Evolutionary conservation across 2,329 filamentous ascomycete species (phyloP), one percentile per base, ranked within the genome.

Genomic region (Pleochaeta shiraiana): DNA sequence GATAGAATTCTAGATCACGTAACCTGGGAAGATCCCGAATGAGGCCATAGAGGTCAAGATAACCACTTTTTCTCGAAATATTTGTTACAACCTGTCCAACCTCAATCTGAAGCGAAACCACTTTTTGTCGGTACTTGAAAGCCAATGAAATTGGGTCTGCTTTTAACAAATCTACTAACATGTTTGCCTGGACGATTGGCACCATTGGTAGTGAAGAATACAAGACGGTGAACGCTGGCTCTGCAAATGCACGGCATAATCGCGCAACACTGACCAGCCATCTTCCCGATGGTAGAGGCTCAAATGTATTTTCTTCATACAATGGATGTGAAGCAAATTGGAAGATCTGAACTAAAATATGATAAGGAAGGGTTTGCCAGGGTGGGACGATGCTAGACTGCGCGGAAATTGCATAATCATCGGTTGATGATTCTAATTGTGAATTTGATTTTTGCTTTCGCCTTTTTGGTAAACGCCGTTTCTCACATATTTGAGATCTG

Each of bases 221-320:
- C 4, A 95, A 77, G 0, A 82, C 85, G 4, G 83, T 83, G 63
- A 93, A 74, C 1, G 87, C 87, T 4, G 89, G 86, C 69, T 90
- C 88, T 0, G 81, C 76, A 65, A 91, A 89, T 1, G 78, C 73
- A 63, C 78, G 81, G 68, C 85, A 91, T 19, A 83, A 75, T 1
- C 79, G 77, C 39, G 86, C 83, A 55, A 81, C 76, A n/a, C 78
- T 76, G 11, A 86, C 74, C 6, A 95, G 79, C 86, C 86, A 90
- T 69, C 78, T 69, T 19, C 79, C 77, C 14, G 77, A 78, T 0
- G 71, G 59, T 4, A 75, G 74, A 24, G 77, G 75, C 34, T 72
- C 73, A 67, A 75, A 75, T 62, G 70, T 77, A 76, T 71, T 76
- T 69, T 74, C 76, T 70, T 77, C 74, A 62, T 79, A 78, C 19